Conservation (phyloP, 495 filamentous ascomycete species). For the Tuber borchii region DNA sequence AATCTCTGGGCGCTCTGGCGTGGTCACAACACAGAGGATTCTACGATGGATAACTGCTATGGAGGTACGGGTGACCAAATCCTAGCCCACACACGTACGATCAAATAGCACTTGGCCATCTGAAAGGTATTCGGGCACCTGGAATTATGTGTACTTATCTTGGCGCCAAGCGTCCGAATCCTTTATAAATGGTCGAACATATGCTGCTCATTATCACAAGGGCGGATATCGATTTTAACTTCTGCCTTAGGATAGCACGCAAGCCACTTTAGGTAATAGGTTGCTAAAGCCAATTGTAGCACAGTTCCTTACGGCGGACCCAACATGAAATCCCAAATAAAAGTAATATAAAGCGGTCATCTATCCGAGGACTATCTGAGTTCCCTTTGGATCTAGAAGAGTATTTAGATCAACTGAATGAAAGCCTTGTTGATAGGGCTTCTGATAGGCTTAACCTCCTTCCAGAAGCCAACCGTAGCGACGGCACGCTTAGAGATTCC, state of each 20-base stretch:
- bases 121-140: not conserved
- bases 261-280: not conserved
- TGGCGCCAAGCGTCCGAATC: slow-evolving; percentile 9
- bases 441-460: slow-evolving; percentile 77
- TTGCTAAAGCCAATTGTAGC: not conserved
- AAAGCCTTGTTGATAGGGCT: slow-evolving; percentile 94
- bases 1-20: not conserved
- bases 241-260: not conserved
- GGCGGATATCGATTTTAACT: not conserved
- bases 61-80: not conserved
- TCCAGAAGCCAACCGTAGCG: slow-evolving; percentile 92
- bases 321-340: not conserved
- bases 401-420: slow-evolving; percentile 66
- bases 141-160: not conserved
- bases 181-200: not conserved
- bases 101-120: not conserved
- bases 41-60: not conserved
- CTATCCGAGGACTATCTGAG: not conserved
- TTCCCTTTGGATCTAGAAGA: not conserved
- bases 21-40: not conserved
- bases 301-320: not conserved
- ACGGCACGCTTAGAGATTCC: slow-evolving; percentile 90
- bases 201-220: not conserved
- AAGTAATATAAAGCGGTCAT: not conserved
- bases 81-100: not conserved